phyloP scores from a whole-genome alignment of 139 green algal species.

The Chlorella sorokiniana region DNA sequence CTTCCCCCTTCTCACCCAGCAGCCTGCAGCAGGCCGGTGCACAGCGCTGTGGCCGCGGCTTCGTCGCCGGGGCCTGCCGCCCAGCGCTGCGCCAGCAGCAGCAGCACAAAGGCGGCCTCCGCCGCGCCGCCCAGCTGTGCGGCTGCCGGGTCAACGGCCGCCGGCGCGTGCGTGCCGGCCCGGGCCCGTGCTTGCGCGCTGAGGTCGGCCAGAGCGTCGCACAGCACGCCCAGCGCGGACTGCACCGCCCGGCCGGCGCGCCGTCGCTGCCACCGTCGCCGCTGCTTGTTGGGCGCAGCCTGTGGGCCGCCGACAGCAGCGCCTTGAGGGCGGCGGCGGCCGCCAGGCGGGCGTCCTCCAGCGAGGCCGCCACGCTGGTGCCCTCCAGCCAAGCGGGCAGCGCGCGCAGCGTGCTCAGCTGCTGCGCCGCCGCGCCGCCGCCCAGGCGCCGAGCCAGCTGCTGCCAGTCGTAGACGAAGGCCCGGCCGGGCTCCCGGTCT shows the following conservation, averaged over 20 bases:
- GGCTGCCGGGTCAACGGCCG: conserved; percentile 20
- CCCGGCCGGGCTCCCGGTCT: conserved; percentile 12
- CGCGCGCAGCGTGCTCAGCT: conserved; percentile 1
- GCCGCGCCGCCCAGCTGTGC: conserved; percentile 9
- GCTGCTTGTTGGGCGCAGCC: neutral
- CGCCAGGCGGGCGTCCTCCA: conserved; percentile 41
- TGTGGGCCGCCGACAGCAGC: conserved; percentile 21
- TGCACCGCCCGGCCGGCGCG: neutral
- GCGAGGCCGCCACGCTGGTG: conserved; percentile 31
- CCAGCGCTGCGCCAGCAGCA: conserved; percentile 38
- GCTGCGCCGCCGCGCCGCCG: conserved; percentile 33
- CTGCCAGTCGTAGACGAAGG: conserved; percentile 22
- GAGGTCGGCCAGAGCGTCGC: neutral
- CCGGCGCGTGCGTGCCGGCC: neutral
- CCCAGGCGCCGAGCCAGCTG: conserved; percentile 15
- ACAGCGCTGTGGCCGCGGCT: neutral
- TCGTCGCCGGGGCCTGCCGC: neutral
- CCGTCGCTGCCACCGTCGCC: neutral
- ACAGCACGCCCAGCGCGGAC: neutral
- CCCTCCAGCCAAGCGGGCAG: conserved; percentile 34
- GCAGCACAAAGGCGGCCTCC: conserved; percentile 27
- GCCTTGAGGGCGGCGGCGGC: conserved; percentile 30
- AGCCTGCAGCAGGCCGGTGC: neutral
- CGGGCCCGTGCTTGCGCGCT: neutral
- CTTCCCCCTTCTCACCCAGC: neutral